A percentile compares a stretch with the other conserved stretches of the same genome.
Evolutionary conservation across 2,329 filamentous ascomycete species (phyloP).

Genomic region (Pseudogymnoascus sp.): DNA sequence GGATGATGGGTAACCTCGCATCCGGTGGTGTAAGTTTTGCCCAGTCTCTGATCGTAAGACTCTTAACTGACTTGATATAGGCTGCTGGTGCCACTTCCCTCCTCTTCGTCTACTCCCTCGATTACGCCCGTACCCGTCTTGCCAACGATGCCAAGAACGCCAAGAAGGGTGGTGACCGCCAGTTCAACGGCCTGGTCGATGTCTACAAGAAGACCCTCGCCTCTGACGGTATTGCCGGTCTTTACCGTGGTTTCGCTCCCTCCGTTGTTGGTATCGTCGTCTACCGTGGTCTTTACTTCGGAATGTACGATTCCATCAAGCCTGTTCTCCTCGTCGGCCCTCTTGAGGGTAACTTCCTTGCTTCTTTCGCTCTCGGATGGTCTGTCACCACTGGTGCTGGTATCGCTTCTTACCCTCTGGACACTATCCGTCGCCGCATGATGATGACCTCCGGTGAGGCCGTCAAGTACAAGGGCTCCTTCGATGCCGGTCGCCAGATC

Average conservation of each 20-base stretch:
- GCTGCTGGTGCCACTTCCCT: constrained; percentile 99
- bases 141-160: constrained; percentile 99
- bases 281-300: constrained; percentile 99
- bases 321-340: constrained; percentile 84
- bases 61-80: constrained; percentile 33
- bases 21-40: constrained; percentile 85
- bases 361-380: constrained; percentile 98
- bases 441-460: constrained; percentile 98
- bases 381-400: constrained; percentile 98
- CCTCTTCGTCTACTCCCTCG: constrained; percentile 99
- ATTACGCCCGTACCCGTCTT: constrained; percentile 99
- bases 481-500: constrained; percentile 95
- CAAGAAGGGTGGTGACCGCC: constrained; percentile 93
- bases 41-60: background rate
- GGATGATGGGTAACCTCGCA: constrained; percentile 99
- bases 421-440: constrained; percentile 99
- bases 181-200: constrained; percentile 99
- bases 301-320: constrained; percentile 99
- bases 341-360: constrained; percentile 98
- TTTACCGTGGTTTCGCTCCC: constrained; percentile 99
- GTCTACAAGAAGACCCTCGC: constrained; percentile 99
- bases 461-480: constrained; percentile 98
- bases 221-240: constrained; percentile 96
- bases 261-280: constrained; percentile 98
- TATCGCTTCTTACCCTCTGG: constrained; percentile 99